Conservation (phyloP, 1,284 basidiomycete species). For the Filobasidium uniguttulatum region DNA sequence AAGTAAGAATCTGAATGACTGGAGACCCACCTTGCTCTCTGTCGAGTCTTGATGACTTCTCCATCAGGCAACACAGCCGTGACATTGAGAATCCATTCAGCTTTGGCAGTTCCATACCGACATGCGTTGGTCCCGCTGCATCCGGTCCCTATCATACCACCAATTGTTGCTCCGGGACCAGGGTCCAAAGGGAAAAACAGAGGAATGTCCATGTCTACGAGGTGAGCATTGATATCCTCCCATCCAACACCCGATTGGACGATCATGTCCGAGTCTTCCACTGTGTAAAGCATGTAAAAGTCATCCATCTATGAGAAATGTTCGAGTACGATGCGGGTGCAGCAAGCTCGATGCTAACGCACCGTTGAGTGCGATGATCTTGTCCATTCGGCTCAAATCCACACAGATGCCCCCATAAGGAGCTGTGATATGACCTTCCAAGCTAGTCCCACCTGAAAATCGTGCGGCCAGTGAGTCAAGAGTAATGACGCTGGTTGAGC, state of each 20-base stretch:
- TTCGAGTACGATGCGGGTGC: background rate
- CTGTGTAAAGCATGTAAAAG: conserved; percentile 34
- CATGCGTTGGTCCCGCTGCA: conserved; percentile 68
- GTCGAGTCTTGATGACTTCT: conserved; percentile 83
- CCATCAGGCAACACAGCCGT: conserved; percentile 81
- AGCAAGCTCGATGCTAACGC: conserved; percentile 14
- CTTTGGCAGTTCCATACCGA: conserved; percentile 70
- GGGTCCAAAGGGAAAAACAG: conserved; percentile 71
- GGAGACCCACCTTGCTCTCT: conserved; percentile 46
- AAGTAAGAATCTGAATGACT: no score
- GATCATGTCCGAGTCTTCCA: conserved; percentile 63
- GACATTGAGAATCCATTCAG: conserved; percentile 69
- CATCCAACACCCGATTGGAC: conserved; percentile 74
- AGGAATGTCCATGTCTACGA: conserved; percentile 56
- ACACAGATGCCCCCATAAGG: conserved; percentile 62
- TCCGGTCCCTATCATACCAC: conserved; percentile 80
- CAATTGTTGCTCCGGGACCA: conserved; percentile 53
- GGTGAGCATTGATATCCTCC: conserved; percentile 68
- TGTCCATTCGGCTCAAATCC: conserved; percentile 73
- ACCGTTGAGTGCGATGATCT: conserved; percentile 65
- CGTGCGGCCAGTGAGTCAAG: background rate
- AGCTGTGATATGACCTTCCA: conserved; percentile 46
- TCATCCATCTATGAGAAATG: background rate
- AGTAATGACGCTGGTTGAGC: background rate
- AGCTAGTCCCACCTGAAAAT: conserved; percentile 50